phyloP scores from a whole-genome alignment of 352 stramenopile species.

The Phytopythium kandeliae region DNA sequence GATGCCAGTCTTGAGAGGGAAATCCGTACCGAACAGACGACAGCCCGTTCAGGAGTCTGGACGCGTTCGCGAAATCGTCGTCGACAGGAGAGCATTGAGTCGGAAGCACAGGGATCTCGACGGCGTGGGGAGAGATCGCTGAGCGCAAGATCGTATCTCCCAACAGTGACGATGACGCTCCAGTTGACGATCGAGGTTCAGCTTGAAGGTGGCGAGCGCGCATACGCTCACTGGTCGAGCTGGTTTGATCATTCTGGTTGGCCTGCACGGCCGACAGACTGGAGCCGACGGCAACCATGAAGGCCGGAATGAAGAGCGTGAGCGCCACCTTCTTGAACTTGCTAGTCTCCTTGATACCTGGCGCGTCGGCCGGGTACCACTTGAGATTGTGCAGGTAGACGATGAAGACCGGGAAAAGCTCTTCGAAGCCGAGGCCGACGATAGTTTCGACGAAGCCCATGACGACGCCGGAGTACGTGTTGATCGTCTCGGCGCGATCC shows the following conservation, averaged over 20 bases:
- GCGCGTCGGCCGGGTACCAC: constrained; percentile 45
- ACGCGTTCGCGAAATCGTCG: not conserved
- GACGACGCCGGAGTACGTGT: constrained; percentile 53
- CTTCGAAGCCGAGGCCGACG: constrained; percentile 34
- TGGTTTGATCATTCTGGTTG: constrained; percentile 45
- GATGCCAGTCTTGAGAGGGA: constrained; percentile 17
- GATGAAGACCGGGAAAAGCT: constrained; percentile 54
- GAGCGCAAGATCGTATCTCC: constrained; percentile 11
- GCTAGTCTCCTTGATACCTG: constrained; percentile 32
- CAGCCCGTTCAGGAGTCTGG: not conserved
- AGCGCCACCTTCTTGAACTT: constrained; percentile 57
- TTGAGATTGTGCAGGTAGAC: constrained; percentile 60
- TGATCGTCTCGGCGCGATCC: constrained; percentile 23
- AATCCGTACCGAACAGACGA: constrained; percentile 22
- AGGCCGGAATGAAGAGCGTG: constrained; percentile 46
- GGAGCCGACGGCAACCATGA: constrained; percentile 50
- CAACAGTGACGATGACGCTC: not conserved
- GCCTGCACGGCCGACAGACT: constrained; percentile 48
- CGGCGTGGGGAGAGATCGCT: not conserved
- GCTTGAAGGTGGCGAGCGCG: constrained; percentile 23
- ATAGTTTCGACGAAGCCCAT: constrained; percentile 58
- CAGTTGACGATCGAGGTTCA: not conserved
- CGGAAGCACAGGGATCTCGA: not conserved
- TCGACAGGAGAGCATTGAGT: not conserved
- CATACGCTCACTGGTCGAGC: constrained; percentile 5